Conservation (phyloP, 2,329 filamentous ascomycete genomes). For the Pseudofabraea citricarpa region DNA sequence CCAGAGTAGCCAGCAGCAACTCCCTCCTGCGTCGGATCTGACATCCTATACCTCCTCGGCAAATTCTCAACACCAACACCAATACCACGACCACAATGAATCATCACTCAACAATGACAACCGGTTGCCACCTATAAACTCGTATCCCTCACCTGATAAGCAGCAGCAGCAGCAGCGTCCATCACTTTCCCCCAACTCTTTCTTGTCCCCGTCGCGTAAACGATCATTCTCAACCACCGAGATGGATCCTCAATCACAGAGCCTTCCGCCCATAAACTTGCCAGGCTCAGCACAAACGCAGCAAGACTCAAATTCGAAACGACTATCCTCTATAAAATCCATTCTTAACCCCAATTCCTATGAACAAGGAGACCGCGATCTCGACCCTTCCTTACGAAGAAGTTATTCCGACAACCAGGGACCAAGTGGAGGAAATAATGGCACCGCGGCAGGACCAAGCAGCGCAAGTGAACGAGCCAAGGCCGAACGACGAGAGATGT, state of each 20-base stretch:
- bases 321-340: slow-evolving; percentile 71
- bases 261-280: slow-evolving; percentile 6
- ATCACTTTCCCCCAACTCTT: slow-evolving; percentile 56
- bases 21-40: slow-evolving; percentile 41
- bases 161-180: slow-evolving; percentile 47
- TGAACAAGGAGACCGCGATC: slow-evolving; percentile 12
- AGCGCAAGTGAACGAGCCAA: slow-evolving; percentile 47
- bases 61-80: slow-evolving; percentile 12
- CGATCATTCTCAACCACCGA: slow-evolving; percentile 62
- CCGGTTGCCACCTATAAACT: slow-evolving; percentile 45
- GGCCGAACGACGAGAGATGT: slow-evolving; percentile 57
- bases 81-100: slow-evolving; percentile 26
- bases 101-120: slow-evolving; percentile 51
- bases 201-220: slow-evolving; percentile 57
- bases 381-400: neutral
- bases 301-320: slow-evolving; percentile 43
- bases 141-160: slow-evolving; percentile 21
- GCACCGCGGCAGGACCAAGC: no score
- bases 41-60: slow-evolving; percentile 35
- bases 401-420: slow-evolving; percentile 3
- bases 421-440: slow-evolving; percentile 24
- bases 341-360: slow-evolving; percentile 57
- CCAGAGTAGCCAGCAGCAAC: slow-evolving; percentile 19
- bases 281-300: neutral
- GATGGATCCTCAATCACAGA: slow-evolving; percentile 34